Evolutionary conservation across 768 basidiomycete species (phyloP).

Genomic region (Filobasidium floriforme): DNA sequence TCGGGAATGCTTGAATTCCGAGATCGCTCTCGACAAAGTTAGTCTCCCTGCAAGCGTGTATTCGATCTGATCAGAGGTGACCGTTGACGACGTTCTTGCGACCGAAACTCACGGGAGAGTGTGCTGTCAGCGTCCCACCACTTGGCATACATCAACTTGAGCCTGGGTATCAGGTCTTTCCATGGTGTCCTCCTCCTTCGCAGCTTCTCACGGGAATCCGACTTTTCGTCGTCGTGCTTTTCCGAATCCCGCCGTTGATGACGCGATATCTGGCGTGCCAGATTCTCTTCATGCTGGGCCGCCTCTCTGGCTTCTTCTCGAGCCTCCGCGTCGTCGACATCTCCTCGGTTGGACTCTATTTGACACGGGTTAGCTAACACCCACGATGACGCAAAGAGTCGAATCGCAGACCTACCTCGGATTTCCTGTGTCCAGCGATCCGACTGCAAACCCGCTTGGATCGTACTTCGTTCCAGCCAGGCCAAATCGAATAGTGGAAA

Average conservation of each 20-base stretch:
- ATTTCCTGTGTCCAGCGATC: constrained; percentile 3
- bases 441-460: constrained; percentile 5
- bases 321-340: not conserved
- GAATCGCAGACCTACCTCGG: not conserved
- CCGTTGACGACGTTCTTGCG: too few relatives aligned
- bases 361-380: not conserved
- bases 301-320: constrained; percentile 1
- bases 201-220: not conserved
- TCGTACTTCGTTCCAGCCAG: constrained; percentile 1
- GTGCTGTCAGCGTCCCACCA: not conserved
- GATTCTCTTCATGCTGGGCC: constrained; percentile 3
- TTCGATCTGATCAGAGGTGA: too few relatives aligned
- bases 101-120: not conserved
- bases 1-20: constrained; percentile 32
- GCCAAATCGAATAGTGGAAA: constrained; percentile 5
- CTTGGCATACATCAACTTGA: not conserved
- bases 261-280: not conserved
- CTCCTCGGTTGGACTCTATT: not conserved
- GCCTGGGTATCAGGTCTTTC: not conserved
- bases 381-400: not conserved
- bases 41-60: constrained; percentile 27
- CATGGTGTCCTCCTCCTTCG: not conserved
- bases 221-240: not conserved
- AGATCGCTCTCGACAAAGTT: constrained; percentile 28
- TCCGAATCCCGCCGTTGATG: not conserved